phyloP scores from a whole-genome alignment of 2,329 filamentous ascomycete species.

The Claviceps sp. region DNA sequence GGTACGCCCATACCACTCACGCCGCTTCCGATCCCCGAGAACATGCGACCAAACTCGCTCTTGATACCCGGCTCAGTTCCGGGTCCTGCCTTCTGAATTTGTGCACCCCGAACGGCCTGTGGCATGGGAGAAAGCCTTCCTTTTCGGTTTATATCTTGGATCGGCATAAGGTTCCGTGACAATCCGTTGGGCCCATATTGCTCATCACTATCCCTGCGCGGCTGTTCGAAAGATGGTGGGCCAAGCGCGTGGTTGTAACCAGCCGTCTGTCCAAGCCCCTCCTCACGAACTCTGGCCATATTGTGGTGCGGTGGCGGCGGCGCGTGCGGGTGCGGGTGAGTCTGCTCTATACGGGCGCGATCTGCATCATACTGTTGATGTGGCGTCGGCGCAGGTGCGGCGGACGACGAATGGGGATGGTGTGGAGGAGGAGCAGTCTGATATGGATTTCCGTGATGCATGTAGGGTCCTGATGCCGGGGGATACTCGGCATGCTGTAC shows the following conservation, averaged over 20 bases:
- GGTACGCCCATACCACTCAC: constrained; percentile 36
- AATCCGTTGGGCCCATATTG: constrained; percentile 18
- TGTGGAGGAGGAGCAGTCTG: constrained; percentile 20
- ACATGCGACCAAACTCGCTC: constrained; percentile 89
- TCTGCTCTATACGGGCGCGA: constrained; percentile 29
- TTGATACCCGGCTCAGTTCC: constrained; percentile 81
- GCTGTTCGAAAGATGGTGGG: constrained; percentile 25
- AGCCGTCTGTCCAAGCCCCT: constrained; percentile 35
- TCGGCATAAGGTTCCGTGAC: constrained; percentile 56
- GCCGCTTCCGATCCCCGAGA: constrained; percentile 69
- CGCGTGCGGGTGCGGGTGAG: constrained; percentile 24
- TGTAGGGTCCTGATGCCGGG: constrained; percentile 25
- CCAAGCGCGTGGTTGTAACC: constrained; percentile 33
- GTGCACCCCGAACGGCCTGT: constrained; percentile 85
- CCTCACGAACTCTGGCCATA: constrained; percentile 30
- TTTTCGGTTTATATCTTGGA: constrained; percentile 69
- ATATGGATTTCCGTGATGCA: constrained; percentile 18
- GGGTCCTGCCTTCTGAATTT: constrained; percentile 65
- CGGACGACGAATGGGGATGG: constrained; percentile 20
- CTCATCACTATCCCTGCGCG: constrained; percentile 26
- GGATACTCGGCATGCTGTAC: constrained; percentile 33
- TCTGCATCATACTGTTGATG: constrained; percentile 35
- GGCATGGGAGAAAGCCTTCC: constrained; percentile 80
- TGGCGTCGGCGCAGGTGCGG: constrained; percentile 17
- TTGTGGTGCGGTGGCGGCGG: constrained; percentile 20